Evolutionary conservation across 768 basidiomycete species (phyloP).

Genomic region (Coprinopsis cinerea): DNA sequence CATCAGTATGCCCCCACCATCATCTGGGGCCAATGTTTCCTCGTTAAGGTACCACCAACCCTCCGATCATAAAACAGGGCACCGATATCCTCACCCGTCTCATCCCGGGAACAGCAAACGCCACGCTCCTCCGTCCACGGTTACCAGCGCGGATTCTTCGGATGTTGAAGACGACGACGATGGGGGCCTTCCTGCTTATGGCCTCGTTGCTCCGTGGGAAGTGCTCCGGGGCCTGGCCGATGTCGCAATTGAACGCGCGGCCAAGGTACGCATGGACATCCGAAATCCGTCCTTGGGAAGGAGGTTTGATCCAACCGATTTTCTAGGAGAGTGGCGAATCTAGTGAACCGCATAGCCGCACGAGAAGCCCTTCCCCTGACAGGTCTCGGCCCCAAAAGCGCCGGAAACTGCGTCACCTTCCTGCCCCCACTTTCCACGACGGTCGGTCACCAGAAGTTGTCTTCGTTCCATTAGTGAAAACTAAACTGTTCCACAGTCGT

Average conservation of each 20-base stretch:
- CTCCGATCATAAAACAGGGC: constrained; percentile 26
- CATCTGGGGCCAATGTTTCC: constrained; percentile 42
- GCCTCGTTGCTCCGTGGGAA: constrained; percentile 84
- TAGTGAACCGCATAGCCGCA: constrained; percentile 71
- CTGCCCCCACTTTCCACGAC: constrained; percentile 66
- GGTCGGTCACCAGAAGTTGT: constrained; percentile 35
- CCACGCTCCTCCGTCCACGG: constrained; percentile 55
- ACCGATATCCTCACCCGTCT: constrained; percentile 28
- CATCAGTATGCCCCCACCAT: constrained; percentile 47
- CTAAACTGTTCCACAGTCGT: constrained; percentile 48
- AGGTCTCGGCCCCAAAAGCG: constrained; percentile 64
- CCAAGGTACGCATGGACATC: constrained; percentile 46
- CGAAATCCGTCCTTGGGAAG: neutral
- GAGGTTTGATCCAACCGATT: constrained; percentile 1
- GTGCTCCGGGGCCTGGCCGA: constrained; percentile 76
- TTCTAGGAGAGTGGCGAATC: constrained; percentile 69
- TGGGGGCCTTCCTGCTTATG: constrained; percentile 73
- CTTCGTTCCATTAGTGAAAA: constrained; percentile 10
- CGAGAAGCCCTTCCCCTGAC: constrained; percentile 69
- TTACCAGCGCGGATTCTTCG: constrained; percentile 75
- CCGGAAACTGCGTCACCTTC: constrained; percentile 63
- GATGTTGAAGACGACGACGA: constrained; percentile 81
- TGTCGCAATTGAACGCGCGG: constrained; percentile 74
- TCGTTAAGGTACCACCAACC: constrained; percentile 57
- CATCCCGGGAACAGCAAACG: constrained; percentile 46